Evolutionary conservation across 345 rosid genomes (phyloP).

Genomic region (Gossypium herbaceum): DNA sequence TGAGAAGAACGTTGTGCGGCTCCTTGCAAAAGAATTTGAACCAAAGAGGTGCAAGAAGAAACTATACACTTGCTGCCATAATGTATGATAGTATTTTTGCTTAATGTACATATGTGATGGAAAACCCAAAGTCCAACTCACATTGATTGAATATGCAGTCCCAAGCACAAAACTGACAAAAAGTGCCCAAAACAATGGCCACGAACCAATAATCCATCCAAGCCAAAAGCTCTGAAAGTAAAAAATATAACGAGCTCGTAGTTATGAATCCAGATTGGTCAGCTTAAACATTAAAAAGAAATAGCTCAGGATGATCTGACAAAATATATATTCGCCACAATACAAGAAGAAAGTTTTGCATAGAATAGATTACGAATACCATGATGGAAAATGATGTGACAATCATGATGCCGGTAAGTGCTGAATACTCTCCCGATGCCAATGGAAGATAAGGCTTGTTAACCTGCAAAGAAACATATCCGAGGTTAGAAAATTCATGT

Average conservation of each 20-base stretch:
- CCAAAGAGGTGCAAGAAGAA: background rate
- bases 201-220: slow-evolving; percentile 81
- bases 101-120: background rate
- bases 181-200: slow-evolving; percentile 98
- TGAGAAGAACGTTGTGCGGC: background rate
- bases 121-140: slow-evolving; percentile 32
- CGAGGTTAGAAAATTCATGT: slow-evolving; percentile 2
- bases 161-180: slow-evolving; percentile 86
- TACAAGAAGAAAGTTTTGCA: background rate
- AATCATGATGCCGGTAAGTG: slow-evolving; percentile 54
- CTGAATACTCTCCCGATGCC: slow-evolving; percentile 90
- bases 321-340: background rate
- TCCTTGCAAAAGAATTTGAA: slow-evolving; percentile 1
- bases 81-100: background rate
- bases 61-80: background rate
- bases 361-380: slow-evolving; percentile 39
- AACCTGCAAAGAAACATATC: slow-evolving; percentile 45
- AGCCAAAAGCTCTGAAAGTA: slow-evolving; percentile 79
- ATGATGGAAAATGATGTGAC: slow-evolving; percentile 61
- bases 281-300: slow-evolving; percentile 5
- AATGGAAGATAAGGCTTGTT: slow-evolving; percentile 96
- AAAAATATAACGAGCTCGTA: background rate
- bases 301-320: background rate
- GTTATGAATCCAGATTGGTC: slow-evolving; percentile 11
- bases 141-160: slow-evolving; percentile 92